phyloP scores from a whole-genome alignment of 768 basidiomycete species.

The Collybiopsis luxurians region DNA sequence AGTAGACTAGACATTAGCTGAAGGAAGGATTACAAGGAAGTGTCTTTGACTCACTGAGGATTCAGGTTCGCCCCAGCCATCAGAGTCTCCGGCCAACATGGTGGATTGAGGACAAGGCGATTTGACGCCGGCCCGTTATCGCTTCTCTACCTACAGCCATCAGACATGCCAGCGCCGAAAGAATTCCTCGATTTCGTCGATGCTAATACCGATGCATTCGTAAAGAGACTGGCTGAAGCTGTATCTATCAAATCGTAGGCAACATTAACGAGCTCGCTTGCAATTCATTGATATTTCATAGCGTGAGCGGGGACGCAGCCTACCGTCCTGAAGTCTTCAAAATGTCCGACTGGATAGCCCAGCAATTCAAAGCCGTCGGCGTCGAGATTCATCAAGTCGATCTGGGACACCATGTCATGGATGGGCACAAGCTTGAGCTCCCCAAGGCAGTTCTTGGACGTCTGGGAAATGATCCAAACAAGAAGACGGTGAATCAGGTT shows the following conservation, averaged over 20 bases:
- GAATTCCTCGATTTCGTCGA: constrained; percentile 60
- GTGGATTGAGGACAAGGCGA: background rate
- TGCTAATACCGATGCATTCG: constrained; percentile 66
- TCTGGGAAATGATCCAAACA: constrained; percentile 67
- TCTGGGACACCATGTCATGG: constrained; percentile 73
- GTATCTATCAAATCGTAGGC: constrained; percentile 64
- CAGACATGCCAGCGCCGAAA: constrained; percentile 50
- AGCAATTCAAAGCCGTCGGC: constrained; percentile 72
- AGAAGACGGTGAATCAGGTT: too few species aligned
- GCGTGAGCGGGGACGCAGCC: constrained; percentile 68
- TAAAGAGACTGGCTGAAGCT: constrained; percentile 75
- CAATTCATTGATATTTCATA: constrained; percentile 18
- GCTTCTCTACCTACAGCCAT: too few species aligned
- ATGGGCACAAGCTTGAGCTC: constrained; percentile 55
- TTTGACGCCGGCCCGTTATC: background rate
- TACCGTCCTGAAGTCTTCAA: constrained; percentile 74
- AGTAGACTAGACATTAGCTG: constrained; percentile 1
- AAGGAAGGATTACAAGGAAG: too few species aligned
- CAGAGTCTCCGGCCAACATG: background rate
- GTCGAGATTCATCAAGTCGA: constrained; percentile 72
- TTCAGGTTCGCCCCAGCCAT: constrained; percentile 4
- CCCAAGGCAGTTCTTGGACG: constrained; percentile 37
- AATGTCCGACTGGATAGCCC: constrained; percentile 85
- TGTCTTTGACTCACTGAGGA: background rate
- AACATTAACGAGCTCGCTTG: background rate